phyloP scores from a whole-genome alignment of 73 alveolate genomes.

The Stentor coeruleus region DNA sequence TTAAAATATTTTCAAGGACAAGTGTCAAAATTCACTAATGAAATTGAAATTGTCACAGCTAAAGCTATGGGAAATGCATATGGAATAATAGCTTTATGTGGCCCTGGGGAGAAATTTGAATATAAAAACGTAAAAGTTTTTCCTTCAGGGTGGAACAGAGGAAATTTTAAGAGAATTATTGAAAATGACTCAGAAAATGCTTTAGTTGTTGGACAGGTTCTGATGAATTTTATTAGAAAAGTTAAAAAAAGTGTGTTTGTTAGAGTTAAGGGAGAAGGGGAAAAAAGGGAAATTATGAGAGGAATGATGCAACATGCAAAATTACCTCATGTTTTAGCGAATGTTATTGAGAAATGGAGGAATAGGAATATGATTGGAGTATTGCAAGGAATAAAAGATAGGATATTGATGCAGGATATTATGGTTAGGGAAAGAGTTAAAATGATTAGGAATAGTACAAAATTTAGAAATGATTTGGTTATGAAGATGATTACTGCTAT shows the following conservation, averaged over 20 bases:
- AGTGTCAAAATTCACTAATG: neutral
- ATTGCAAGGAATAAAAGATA: neutral
- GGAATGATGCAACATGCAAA: neutral
- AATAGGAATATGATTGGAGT: neutral
- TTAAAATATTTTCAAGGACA: no score
- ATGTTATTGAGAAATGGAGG: neutral
- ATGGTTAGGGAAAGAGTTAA: neutral
- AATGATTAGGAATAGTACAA: no score
- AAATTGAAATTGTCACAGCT: neutral
- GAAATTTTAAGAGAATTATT: no score
- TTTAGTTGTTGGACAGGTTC: no score
- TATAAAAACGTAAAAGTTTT: neutral
- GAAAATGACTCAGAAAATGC: no score
- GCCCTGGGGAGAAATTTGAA: neutral
- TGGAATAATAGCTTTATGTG: neutral
- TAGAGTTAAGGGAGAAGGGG: neutral
- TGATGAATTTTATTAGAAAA: no score
- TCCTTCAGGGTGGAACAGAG: neutral
- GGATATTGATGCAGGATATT: neutral
- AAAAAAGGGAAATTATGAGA: neutral
- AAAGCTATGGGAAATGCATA: neutral
- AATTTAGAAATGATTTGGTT: no score
- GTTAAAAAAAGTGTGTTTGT: no score
- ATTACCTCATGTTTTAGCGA: neutral
- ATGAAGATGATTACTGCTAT: no score